These are phyloP conservation scores for Limnomonas spitsbergensis DNA, from an alignment of 139 green algal genomes.

Conservation along the genomic window DNA sequence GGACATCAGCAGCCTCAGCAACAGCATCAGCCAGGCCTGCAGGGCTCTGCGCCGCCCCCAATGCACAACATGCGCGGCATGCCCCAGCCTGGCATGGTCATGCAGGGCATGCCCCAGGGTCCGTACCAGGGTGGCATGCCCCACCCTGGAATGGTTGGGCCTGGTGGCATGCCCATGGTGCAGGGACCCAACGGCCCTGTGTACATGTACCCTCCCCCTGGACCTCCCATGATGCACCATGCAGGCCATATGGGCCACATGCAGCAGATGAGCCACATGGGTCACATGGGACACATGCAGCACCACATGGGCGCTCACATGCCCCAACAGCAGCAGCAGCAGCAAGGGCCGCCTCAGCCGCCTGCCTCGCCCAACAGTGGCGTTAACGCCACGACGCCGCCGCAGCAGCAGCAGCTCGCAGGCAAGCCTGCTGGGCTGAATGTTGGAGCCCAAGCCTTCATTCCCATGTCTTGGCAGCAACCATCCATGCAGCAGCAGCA, in stretches of 20 bases:
- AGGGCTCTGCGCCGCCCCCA: background rate
- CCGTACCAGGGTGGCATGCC: background rate
- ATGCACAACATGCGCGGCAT: background rate
- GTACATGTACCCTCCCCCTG: background rate
- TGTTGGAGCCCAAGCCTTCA: constrained; percentile 15
- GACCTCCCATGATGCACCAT: constrained; percentile 7
- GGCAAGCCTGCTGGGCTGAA: constrained; percentile 2
- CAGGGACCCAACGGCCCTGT: constrained; percentile 22
- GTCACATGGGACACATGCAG: too few relatives aligned
- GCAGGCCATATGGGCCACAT: constrained; percentile 6
- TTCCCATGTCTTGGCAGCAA: constrained; percentile 6
- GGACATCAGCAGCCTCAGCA: too few relatives aligned
- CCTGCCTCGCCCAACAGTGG: background rate
- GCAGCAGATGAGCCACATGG: background rate
- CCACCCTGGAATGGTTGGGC: background rate
- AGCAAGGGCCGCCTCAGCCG: background rate
- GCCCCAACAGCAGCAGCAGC: constrained; percentile 20
- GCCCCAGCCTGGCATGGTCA: background rate
- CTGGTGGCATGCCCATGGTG: background rate
- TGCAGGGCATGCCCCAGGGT: background rate
- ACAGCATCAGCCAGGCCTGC: background rate
- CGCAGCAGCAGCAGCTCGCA: too few relatives aligned
- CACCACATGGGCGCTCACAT: too few relatives aligned
- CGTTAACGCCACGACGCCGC: background rate
- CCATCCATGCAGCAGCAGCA: too few relatives aligned